These are phyloP conservation scores for Mucuna pruriens DNA, from an alignment of 306 rosid genomes.

Conservation along the genomic window DNA sequence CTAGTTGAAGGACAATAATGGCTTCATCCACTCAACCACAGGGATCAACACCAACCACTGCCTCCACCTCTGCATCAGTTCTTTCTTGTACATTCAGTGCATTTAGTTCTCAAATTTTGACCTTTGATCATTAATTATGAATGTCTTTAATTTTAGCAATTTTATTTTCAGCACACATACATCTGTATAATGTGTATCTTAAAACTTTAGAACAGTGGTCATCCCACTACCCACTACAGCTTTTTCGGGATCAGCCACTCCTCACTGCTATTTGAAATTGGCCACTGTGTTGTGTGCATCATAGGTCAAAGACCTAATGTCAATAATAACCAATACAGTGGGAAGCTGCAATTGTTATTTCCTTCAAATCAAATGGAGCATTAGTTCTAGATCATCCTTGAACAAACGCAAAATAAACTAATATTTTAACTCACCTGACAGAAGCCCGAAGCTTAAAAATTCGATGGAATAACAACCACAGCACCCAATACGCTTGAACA, in stretches of 20 bases:
- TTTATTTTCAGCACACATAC: not conserved
- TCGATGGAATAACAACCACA: constrained; percentile 81
- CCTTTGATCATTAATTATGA: not conserved
- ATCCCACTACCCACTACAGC: not conserved
- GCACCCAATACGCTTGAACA: constrained; percentile 84
- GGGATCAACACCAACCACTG: not conserved
- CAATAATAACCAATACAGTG: not conserved
- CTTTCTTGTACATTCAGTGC: not conserved
- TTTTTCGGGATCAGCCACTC: not conserved
- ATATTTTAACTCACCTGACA: constrained; percentile 61
- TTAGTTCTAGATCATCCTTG: constrained; percentile 7
- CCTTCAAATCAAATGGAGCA: constrained; percentile 26
- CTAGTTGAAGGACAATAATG: not conserved
- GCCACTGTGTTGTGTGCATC: not conserved
- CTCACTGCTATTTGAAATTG: not conserved
- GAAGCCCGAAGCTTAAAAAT: constrained; percentile 56
- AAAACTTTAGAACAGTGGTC: not conserved
- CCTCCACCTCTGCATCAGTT: not conserved
- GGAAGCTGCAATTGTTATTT: not conserved
- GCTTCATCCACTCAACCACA: not conserved
- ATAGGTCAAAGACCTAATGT: not conserved
- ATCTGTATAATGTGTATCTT: not conserved
- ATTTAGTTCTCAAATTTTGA: not conserved
- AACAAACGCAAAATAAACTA: constrained; percentile 34
- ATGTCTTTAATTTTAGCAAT: not conserved